These are phyloP conservation scores for Populus simonii DNA, from an alignment of 345 rosid genomes.

Conservation along the genomic window DNA sequence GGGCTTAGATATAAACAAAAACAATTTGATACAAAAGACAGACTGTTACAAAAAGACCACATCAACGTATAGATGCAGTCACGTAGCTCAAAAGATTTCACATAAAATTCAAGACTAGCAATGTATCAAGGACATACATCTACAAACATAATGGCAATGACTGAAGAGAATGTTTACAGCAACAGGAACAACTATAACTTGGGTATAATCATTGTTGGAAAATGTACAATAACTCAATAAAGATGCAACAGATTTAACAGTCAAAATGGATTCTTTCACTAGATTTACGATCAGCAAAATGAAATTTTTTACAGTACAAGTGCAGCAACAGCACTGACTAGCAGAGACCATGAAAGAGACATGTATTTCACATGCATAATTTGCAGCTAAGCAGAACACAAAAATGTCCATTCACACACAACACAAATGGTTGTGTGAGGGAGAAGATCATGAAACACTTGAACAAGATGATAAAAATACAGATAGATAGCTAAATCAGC, in stretches of 20 bases:
- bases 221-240: neutral
- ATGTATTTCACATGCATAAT: too few species aligned
- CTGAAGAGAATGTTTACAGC: neutral
- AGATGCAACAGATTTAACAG: neutral
- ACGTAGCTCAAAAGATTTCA: neutral
- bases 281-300: neutral
- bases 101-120: slow-evolving; percentile 4
- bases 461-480: too few species aligned
- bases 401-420: too few species aligned
- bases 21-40: neutral
- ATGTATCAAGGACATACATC: neutral
- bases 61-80: neutral
- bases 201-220: neutral
- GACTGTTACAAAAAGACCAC: neutral
- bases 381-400: too few species aligned
- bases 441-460: too few species aligned
- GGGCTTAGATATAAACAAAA: neutral
- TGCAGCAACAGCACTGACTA: neutral
- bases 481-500: too few species aligned
- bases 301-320: neutral
- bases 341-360: too few species aligned
- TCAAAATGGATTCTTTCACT: neutral
- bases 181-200: neutral
- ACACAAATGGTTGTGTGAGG: too few species aligned
- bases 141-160: neutral